Evolutionary conservation across 2,329 filamentous ascomycete species (phyloP).

Genomic region (Corynespora cassiicola): DNA sequence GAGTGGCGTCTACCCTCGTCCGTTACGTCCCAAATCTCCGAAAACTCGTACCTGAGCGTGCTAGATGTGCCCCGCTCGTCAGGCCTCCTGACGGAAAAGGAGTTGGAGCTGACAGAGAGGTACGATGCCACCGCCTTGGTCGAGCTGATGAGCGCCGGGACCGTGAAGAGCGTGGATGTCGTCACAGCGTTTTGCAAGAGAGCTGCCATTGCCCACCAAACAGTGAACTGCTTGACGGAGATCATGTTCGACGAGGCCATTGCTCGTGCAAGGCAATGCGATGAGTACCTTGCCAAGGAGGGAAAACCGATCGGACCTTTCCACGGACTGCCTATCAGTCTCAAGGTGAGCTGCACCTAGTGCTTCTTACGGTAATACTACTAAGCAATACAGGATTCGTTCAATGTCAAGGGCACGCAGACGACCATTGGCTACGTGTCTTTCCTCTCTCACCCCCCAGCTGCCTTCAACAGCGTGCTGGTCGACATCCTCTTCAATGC

Average conservation of each 20-base stretch:
- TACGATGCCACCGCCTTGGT: conserved; percentile 43
- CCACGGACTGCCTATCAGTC: conserved; percentile 61
- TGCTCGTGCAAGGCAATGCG: conserved; percentile 44
- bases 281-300: conserved; percentile 43
- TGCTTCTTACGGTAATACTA: background rate
- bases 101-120: conserved; percentile 42
- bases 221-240: conserved; percentile 57
- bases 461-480: conserved; percentile 40
- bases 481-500: conserved; percentile 44
- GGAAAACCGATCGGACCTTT: conserved; percentile 56
- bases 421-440: conserved; percentile 65
- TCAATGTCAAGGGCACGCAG: conserved; percentile 65
- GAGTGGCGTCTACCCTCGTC: conserved; percentile 38
- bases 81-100: conserved; percentile 36
- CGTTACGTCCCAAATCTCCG: conserved; percentile 21
- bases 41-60: conserved; percentile 29
- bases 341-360: conserved; percentile 52
- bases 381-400: conserved; percentile 56
- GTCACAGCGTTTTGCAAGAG: conserved; percentile 61
- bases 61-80: conserved; percentile 37
- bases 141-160: conserved; percentile 25
- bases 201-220: conserved; percentile 63
- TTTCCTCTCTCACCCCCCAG: conserved; percentile 40
- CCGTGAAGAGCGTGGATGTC: conserved; percentile 50
- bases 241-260: conserved; percentile 52